These are phyloP conservation scores for Trametes pubescens DNA, from an alignment of 1,284 basidiomycete genomes.

Conservation along the genomic window DNA sequence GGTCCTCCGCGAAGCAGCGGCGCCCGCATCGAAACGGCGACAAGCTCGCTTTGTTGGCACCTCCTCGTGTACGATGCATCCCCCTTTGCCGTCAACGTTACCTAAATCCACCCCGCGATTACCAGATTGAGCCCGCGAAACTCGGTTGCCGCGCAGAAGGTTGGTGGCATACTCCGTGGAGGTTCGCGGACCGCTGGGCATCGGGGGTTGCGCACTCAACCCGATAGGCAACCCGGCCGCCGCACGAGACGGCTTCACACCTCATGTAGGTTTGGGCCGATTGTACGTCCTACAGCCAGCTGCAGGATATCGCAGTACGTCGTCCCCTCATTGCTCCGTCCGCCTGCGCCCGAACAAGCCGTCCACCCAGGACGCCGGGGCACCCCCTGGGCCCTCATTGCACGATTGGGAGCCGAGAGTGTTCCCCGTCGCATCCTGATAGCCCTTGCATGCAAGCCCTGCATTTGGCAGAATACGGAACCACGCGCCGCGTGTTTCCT, in stretches of 20 bases:
- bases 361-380: constrained; percentile 12
- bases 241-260: not conserved
- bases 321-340: constrained; percentile 14
- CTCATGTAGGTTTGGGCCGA: not conserved
- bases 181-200: constrained; percentile 17
- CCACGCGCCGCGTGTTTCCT: constrained; percentile 5
- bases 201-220: constrained; percentile 11
- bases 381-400: constrained; percentile 18
- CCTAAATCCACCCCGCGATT: constrained; percentile 19
- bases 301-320: constrained; percentile 19
- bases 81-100: constrained; percentile 17
- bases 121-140: constrained; percentile 9
- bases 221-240: not conserved
- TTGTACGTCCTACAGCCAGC: constrained; percentile 10
- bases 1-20: constrained; percentile 20
- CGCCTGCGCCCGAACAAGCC: constrained; percentile 12
- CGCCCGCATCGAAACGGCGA: constrained; percentile 13
- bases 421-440: constrained; percentile 1
- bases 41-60: constrained; percentile 17
- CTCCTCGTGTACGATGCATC: constrained; percentile 17
- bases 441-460: constrained; percentile 2
- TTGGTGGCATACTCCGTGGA: constrained; percentile 24
- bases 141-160: constrained; percentile 13
- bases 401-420: constrained; percentile 21
- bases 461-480: constrained; percentile 14